A percentile compares a stretch with the other conserved stretches of the same genome.
Evolutionary conservation across 768 basidiomycete species (phyloP).

Genomic region (Mrakia gelida): DNA sequence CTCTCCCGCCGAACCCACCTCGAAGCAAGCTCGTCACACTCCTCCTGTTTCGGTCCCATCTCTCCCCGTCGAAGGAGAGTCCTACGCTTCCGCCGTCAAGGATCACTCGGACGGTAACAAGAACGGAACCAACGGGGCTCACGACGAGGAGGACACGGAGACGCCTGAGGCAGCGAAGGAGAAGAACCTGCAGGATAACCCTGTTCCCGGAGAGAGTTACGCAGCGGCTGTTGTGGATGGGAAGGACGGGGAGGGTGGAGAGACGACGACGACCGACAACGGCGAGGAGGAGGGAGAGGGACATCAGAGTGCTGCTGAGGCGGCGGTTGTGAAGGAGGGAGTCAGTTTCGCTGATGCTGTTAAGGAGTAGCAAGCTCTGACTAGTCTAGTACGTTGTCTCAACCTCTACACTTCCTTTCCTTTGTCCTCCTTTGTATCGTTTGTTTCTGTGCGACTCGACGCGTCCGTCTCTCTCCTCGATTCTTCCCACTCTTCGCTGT

Average conservation of each 20-base stretch:
- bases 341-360: conserved; percentile 1
- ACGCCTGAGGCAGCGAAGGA: background rate
- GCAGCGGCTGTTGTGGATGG: background rate
- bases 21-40: background rate
- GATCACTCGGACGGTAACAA: background rate
- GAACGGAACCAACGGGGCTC: background rate
- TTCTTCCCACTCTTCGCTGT: no score
- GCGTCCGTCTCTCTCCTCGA: no score
- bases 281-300: background rate
- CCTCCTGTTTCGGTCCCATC: background rate
- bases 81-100: conserved; percentile 22
- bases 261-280: background rate
- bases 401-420: background rate
- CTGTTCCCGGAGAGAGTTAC: background rate
- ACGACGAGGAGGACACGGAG: background rate
- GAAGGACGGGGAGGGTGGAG: background rate
- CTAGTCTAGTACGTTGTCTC: background rate
- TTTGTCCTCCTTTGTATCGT: background rate
- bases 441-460: no score
- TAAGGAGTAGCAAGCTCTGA: background rate
- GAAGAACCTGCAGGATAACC: background rate
- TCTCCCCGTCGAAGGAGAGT: conserved; percentile 16
- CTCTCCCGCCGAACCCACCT: background rate
- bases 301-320: background rate
- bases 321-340: background rate